Conservation (phyloP, 1,284 basidiomycete species). For the Porodaedalea pini region DNA sequence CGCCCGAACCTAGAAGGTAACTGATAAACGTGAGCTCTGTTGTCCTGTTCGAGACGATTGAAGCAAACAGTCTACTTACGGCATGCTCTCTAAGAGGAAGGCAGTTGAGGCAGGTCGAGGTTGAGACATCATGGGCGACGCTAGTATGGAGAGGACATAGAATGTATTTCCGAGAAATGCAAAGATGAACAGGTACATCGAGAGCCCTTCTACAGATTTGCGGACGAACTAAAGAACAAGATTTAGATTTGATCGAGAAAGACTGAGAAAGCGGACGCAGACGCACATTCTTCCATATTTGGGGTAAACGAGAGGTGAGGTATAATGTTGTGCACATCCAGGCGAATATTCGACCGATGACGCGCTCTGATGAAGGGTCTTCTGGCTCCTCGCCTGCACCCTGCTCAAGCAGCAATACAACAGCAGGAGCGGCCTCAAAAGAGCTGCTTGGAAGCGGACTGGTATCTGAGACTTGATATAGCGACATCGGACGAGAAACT, state of each 20-base stretch:
- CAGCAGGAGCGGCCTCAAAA: neutral
- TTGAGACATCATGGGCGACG: conserved; percentile 52
- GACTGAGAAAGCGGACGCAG: conserved; percentile 1
- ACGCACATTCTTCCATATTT: conserved; percentile 97
- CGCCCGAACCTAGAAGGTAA: conserved; percentile 83
- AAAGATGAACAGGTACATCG: conserved; percentile 88
- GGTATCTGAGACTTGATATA: neutral
- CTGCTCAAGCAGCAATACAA: conserved; percentile 18
- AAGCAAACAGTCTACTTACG: conserved; percentile 45
- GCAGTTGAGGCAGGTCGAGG: conserved; percentile 53
- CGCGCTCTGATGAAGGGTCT: conserved; percentile 45
- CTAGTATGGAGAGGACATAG: conserved; percentile 83
- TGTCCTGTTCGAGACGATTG: neutral
- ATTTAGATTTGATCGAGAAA: neutral
- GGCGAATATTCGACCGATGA: conserved; percentile 84
- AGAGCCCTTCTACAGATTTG: conserved; percentile 91
- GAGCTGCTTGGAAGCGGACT: neutral
- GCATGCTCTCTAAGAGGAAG: conserved; percentile 70
- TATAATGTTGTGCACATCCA: conserved; percentile 92
- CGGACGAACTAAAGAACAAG: conserved; percentile 62
- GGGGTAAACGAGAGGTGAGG: conserved; percentile 85
- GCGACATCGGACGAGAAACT: neutral
- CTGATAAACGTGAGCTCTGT: conserved; percentile 43
- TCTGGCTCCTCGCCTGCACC: conserved; percentile 20
- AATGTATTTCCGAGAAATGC: conserved; percentile 90